Base-by-base conservation (phyloP, 371 early-diverging fungal species). In the Mortierella sp. region DNA sequence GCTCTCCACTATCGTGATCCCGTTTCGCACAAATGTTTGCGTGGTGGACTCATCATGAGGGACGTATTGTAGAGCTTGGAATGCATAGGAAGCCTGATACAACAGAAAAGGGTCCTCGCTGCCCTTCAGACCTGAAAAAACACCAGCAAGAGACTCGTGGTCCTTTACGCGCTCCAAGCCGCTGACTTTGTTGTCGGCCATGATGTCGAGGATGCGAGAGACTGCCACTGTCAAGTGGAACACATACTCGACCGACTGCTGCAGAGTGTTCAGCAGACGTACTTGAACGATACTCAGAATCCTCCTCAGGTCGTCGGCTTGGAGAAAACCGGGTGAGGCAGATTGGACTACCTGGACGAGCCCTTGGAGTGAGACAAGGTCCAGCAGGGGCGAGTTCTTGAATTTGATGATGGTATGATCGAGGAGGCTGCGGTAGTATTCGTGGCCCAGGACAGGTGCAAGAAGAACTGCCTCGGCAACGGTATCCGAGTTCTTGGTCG, bases 31-130 rank as follows among this genome's bases (percentile, higher is more conserved):
- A 19, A n/a, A 0, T 0, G 16, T 16, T 24, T 78, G 73, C 5
- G 0, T 11, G 14, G 0, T 2, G 3, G 78, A 52, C 26, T 78
- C 78, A 4, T 78, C 47, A n/a, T 78, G 50, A 6, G 65, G 72
- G n/a, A 78, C 58, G 16, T 47, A 72, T 8, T 58, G 72, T 14
- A 78, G 57, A 0, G 72, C 78, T 16, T 78, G 78, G 13, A 50
- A 78, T 10, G 73, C 78, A 16, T 78, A 78, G 8, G 54, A 28
- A 6, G 78, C 78, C n/a, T 78, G 78, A 38, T 78, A 63, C 24
- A 44, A 10, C 28, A 72, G 16, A n/a, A 50, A 72, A 21, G 78
- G 73, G 47, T 78, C 73, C 21, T 54, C 38, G n/a, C 73, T n/a
- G 11, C n/a, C 31, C 31, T 34, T 72, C 14, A 78, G 52, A 1